Conservation (phyloP, 2,329 filamentous ascomycete species). For the Sclerotinia sclerotiorum region DNA sequence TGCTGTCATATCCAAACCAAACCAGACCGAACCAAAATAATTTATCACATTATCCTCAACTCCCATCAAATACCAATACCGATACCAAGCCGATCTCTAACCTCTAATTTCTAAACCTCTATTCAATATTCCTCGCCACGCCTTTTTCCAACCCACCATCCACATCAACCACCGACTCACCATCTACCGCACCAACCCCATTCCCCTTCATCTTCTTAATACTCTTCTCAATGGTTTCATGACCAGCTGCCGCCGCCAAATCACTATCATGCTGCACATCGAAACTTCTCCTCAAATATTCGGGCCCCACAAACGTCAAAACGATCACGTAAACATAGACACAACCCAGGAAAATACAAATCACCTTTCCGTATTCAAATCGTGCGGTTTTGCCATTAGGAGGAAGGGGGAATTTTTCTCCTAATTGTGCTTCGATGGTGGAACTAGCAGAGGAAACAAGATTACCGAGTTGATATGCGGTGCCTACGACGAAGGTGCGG, state of each 20-base stretch:
- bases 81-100: neutral
- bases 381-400: constrained; percentile 52
- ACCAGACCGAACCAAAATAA: neutral
- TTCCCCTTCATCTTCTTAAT: constrained; percentile 28
- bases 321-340: constrained; percentile 21
- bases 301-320: constrained; percentile 21
- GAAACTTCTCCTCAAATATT: constrained; percentile 19
- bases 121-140: neutral
- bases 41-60: neutral
- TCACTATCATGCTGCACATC: constrained; percentile 25
- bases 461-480: constrained; percentile 74
- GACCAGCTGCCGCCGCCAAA: constrained; percentile 19
- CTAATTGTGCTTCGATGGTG: constrained; percentile 74
- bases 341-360: constrained; percentile 83
- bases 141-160: constrained; percentile 7
- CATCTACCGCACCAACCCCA: neutral
- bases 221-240: constrained; percentile 28
- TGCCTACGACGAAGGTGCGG: constrained; percentile 68
- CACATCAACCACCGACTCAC: neutral
- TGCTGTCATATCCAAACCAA: too few relatives aligned
- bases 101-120: too few relatives aligned
- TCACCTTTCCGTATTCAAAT: constrained; percentile 78
- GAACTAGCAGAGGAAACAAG: constrained; percentile 71
- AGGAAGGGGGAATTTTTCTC: constrained; percentile 72
- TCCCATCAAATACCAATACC: neutral